phyloP scores from a whole-genome alignment of 2,329 filamentous ascomycete genomes.

The Colletotrichum scovillei region DNA sequence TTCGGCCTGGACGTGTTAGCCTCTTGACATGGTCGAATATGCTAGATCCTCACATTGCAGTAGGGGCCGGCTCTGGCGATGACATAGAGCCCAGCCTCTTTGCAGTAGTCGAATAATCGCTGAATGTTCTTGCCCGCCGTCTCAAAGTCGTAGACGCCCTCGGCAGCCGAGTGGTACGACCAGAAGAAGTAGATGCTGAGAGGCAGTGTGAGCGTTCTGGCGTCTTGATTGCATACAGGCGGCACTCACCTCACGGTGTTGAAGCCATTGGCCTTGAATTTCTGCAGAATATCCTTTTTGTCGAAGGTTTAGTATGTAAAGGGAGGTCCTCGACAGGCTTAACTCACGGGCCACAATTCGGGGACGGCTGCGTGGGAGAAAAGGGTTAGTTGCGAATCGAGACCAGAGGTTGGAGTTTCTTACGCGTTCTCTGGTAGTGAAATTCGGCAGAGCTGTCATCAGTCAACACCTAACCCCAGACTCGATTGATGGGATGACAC shows the following conservation, averaged over 20 bases:
- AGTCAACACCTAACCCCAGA: constrained; percentile 67
- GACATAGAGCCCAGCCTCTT: constrained; percentile 79
- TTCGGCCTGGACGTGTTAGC: constrained; percentile 31
- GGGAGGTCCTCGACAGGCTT: not conserved
- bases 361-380: constrained; percentile 47
- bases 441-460: constrained; percentile 75
- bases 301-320: not conserved
- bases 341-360: constrained; percentile 63
- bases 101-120: constrained; percentile 81
- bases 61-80: constrained; percentile 79
- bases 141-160: constrained; percentile 78
- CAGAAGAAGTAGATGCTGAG: constrained; percentile 79
- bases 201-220: not conserved
- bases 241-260: constrained; percentile 74
- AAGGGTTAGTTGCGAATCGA: not conserved
- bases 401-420: not conserved
- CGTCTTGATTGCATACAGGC: not conserved
- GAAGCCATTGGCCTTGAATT: constrained; percentile 84
- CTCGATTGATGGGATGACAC: not conserved
- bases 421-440: constrained; percentile 68
- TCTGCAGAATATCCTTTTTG: constrained; percentile 76
- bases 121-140: constrained; percentile 55
- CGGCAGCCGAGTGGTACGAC: constrained; percentile 77
- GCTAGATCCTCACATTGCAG: constrained; percentile 67
- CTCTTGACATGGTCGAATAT: not conserved